A percentile compares a stretch with the other conserved stretches of the same genome.
These are phyloP conservation scores for Lotmaria passim DNA, from an alignment of 208 protist species.

Conservation along the genomic window DNA sequence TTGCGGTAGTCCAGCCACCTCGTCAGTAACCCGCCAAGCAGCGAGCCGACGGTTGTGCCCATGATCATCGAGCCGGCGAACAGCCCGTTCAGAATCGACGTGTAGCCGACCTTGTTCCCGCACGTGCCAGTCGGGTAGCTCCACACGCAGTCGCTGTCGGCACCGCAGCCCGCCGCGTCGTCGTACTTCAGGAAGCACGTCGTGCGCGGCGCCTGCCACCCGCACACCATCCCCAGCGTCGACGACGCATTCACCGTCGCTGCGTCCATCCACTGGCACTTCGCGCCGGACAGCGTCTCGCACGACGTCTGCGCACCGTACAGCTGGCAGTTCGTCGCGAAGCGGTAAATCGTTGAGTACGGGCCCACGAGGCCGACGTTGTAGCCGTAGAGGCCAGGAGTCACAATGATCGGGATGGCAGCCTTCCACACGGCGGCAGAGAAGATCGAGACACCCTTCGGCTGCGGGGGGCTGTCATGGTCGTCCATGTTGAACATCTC, in stretches of 20 bases:
- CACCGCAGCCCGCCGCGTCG: constrained; percentile 16
- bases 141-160: constrained; percentile 32
- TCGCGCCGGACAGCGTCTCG: constrained; percentile 22
- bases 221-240: constrained; percentile 19
- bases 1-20: constrained; percentile 22
- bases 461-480: neutral
- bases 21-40: constrained; percentile 20
- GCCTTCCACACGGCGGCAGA: constrained; percentile 20
- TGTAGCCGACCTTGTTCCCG: constrained; percentile 37
- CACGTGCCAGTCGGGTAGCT: constrained; percentile 20
- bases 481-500: neutral
- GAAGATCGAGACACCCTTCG: neutral
- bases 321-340: constrained; percentile 45
- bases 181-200: constrained; percentile 25
- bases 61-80: constrained; percentile 42
- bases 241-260: constrained; percentile 6
- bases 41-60: constrained; percentile 35
- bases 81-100: constrained; percentile 32
- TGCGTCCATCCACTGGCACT: constrained; percentile 27
- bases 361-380: constrained; percentile 45
- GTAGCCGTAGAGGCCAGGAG: constrained; percentile 40
- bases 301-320: constrained; percentile 21
- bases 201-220: constrained; percentile 25
- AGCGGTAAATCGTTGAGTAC: constrained; percentile 40
- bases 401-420: constrained; percentile 37